Percentiles rank a stretch among this genome's conserved stretches.
phyloP scores from a whole-genome alignment of 2,329 filamentous ascomycete genomes.

The Penicillium sp. region DNA sequence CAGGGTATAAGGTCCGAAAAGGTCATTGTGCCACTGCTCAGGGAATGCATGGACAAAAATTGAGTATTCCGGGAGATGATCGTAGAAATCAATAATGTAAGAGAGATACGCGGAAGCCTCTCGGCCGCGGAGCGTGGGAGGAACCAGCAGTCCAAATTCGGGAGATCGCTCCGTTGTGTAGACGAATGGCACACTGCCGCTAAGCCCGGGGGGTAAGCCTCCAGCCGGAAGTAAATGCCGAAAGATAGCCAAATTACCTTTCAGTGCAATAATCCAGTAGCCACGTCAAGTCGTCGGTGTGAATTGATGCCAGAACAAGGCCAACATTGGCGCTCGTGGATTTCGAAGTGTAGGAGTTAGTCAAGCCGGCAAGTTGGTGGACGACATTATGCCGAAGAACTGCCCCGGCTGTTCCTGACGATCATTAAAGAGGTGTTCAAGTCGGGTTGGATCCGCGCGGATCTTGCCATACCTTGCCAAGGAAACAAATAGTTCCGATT shows the following conservation, averaged over 20 bases:
- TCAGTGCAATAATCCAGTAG: slow-evolving; percentile 16
- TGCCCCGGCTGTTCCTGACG: slow-evolving; percentile 3
- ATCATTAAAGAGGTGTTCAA: not conserved
- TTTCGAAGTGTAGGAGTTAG: slow-evolving; percentile 7
- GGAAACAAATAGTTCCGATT: not conserved
- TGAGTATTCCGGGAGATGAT: slow-evolving; percentile 58
- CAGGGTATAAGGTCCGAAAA: slow-evolving; percentile 27
- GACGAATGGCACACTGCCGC: slow-evolving; percentile 24
- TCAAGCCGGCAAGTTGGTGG: slow-evolving; percentile 3
- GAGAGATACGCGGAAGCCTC: slow-evolving; percentile 65
- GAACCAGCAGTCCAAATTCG: slow-evolving; percentile 16
- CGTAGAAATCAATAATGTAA: slow-evolving; percentile 65
- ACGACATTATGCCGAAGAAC: slow-evolving; percentile 4
- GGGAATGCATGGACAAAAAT: slow-evolving; percentile 59
- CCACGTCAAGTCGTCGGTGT: slow-evolving; percentile 18
- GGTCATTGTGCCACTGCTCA: slow-evolving; percentile 35
- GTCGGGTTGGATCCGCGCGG: not conserved
- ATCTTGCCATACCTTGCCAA: slow-evolving; percentile 1
- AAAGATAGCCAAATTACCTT: slow-evolving; percentile 3
- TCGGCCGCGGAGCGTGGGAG: slow-evolving; percentile 51
- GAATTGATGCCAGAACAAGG: slow-evolving; percentile 14
- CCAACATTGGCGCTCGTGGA: slow-evolving; percentile 10
- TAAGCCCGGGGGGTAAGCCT: slow-evolving; percentile 4
- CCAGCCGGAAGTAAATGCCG: not conserved
- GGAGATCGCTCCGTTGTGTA: slow-evolving; percentile 26